A percentile compares a stretch with the other conserved stretches of the same genome.
These are phyloP conservation scores for Cinnamomum chago DNA, from an alignment of 164 flowering plant genomes.

Conservation along the genomic window DNA sequence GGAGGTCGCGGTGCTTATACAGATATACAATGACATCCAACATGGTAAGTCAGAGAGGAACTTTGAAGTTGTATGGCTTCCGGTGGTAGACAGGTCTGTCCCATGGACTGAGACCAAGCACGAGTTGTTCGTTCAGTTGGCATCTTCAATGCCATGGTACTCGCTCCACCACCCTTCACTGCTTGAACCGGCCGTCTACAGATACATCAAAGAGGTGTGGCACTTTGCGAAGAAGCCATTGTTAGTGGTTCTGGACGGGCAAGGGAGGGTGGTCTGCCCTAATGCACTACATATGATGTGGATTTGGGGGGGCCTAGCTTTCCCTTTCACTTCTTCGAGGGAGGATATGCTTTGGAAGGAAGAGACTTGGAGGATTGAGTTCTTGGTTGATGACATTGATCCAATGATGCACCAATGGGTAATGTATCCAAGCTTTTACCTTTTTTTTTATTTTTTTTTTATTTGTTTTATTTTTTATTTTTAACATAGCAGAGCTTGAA, in stretches of 20 bases:
- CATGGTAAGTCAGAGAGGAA: slow-evolving; percentile 45
- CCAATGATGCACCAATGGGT: slow-evolving; percentile 30
- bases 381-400: slow-evolving; percentile 32
- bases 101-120: slow-evolving; percentile 41
- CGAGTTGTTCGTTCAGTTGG: slow-evolving; percentile 26
- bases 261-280: slow-evolving; percentile 20
- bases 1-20: slow-evolving; percentile 52
- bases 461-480: too few relatives aligned
- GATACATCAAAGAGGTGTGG: slow-evolving; percentile 24
- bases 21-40: slow-evolving; percentile 50
- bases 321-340: slow-evolving; percentile 29
- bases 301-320: slow-evolving; percentile 37
- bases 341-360: slow-evolving; percentile 33
- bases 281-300: slow-evolving; percentile 38
- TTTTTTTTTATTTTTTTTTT: too few relatives aligned
- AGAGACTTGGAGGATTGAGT: slow-evolving; percentile 31
- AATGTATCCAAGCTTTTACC: background rate
- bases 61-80: slow-evolving; percentile 86
- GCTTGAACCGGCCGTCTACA: slow-evolving; percentile 34
- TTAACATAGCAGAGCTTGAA: background rate
- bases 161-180: slow-evolving; percentile 44
- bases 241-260: slow-evolving; percentile 34
- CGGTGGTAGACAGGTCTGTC: slow-evolving; percentile 42
- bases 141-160: slow-evolving; percentile 61
- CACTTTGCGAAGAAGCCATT: slow-evolving; percentile 25